Conservation (phyloP, 129 eudicot genomes). For the Saussurea involucrata region DNA sequence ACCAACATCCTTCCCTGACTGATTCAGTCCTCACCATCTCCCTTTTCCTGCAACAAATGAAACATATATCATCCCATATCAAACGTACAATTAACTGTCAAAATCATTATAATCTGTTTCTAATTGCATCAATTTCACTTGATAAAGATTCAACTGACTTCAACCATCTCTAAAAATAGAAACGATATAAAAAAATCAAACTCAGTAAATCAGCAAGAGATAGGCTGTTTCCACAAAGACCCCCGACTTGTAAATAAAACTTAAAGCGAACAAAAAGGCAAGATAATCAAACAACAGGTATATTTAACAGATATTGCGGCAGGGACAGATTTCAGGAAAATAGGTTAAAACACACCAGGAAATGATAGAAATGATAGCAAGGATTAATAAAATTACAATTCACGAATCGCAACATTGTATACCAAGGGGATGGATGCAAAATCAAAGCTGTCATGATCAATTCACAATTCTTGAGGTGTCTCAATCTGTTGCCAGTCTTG, state of each 20-base stretch:
- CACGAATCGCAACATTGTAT: neutral
- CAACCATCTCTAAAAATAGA: neutral
- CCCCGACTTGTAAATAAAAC: too few species aligned
- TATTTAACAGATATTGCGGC: too few species aligned
- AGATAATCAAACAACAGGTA: too few species aligned
- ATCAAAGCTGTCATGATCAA: neutral
- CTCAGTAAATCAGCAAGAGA: too few species aligned
- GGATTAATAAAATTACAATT: neutral
- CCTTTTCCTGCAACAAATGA: slow-evolving; percentile 25
- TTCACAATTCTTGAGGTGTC: too few species aligned
- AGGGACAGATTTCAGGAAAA: too few species aligned
- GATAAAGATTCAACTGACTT: neutral
- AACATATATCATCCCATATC: neutral
- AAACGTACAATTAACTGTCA: neutral
- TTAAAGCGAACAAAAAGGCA: too few species aligned
- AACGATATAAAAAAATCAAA: too few species aligned
- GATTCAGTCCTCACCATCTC: slow-evolving; percentile 12
- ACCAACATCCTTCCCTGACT: neutral
- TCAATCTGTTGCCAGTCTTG: neutral
- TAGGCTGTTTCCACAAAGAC: too few species aligned
- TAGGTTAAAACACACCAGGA: too few species aligned
- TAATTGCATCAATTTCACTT: neutral
- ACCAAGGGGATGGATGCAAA: neutral
- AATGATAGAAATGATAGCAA: neutral
- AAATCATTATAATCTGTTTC: neutral